Percentiles rank a stretch among this genome's conserved stretches.
phyloP scores from a whole-genome alignment of 2,329 filamentous ascomycete species.

The Colletotrichum neosansevieriae region DNA sequence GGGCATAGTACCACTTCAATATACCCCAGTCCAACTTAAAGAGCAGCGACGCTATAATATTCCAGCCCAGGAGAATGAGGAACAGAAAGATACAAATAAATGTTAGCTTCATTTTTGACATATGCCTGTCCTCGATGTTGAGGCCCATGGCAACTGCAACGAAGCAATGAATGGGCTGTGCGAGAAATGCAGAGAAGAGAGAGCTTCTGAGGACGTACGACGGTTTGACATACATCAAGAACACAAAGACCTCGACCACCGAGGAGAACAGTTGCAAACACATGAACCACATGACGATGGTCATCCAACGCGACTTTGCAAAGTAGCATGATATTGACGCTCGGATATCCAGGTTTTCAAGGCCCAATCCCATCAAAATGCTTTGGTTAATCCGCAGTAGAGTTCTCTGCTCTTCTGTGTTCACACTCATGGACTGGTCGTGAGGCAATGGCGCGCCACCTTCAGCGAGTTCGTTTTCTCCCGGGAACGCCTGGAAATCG shows the following conservation, averaged over 20 bases:
- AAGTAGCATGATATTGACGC: not conserved
- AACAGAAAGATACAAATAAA: not conserved
- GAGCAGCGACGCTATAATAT: too few species aligned
- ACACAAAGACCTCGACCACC: not conserved
- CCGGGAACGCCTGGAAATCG: too few species aligned
- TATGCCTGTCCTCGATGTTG: not conserved
- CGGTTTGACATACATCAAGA: not conserved
- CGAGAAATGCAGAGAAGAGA: not conserved
- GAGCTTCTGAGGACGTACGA: not conserved
- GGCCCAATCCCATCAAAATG: not conserved
- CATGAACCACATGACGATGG: not conserved
- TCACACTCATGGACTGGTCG: not conserved
- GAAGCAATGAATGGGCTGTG: not conserved
- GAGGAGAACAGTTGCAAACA: not conserved
- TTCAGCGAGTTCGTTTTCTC: rapidly evolving
- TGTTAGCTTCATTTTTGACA: not conserved
- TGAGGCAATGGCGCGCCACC: rapidly evolving
- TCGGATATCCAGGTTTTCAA: not conserved
- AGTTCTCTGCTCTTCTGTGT: not conserved
- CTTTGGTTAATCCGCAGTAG: not conserved
- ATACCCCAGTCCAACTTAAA: not conserved
- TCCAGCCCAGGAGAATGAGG: not conserved
- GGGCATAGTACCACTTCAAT: not conserved
- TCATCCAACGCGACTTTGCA: not conserved
- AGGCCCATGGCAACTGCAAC: not conserved